Conservation (phyloP, 2,329 filamentous ascomycete genomes). For the Leptographium galeiforme region DNA sequence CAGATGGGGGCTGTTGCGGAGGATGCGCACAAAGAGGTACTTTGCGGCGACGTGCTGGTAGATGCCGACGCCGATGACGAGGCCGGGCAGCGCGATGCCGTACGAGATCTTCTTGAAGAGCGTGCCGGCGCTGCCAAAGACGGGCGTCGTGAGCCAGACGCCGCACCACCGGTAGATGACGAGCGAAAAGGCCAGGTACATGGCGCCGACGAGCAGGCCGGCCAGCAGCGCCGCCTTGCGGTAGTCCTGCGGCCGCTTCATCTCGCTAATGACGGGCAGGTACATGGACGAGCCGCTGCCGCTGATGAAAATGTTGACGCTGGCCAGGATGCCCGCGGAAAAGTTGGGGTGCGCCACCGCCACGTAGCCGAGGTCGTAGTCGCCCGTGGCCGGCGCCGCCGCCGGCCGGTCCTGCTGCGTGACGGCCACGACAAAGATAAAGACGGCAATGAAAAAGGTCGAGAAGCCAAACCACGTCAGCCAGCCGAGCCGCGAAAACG, state of each 20-base stretch:
- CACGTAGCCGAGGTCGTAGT: conserved; percentile 30
- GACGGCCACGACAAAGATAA: conserved; percentile 33
- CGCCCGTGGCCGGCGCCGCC: conserved; percentile 20
- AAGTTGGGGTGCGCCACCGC: conserved; percentile 39
- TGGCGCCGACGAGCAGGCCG: conserved; percentile 33
- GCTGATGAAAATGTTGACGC: conserved; percentile 42
- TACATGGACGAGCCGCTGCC: conserved; percentile 8
- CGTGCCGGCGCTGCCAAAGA: conserved; percentile 35
- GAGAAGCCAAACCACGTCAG: conserved; percentile 33
- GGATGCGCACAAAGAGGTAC: conserved; percentile 20
- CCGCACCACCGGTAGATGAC: conserved; percentile 47
- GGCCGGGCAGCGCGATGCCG: conserved; percentile 41
- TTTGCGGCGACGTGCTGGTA: conserved; percentile 17
- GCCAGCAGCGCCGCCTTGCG: conserved; percentile 38
- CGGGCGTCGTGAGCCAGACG: conserved; percentile 47
- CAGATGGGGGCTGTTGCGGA: conserved; percentile 17
- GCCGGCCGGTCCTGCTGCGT: conserved; percentile 23
- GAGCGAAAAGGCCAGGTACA: conserved; percentile 36
- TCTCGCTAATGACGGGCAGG: conserved; percentile 51
- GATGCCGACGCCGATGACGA: conserved; percentile 28
- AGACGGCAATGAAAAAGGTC: conserved; percentile 45
- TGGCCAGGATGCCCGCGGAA: conserved; percentile 43
- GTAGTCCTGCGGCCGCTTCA: conserved; percentile 45
- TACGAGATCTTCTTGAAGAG: conserved; percentile 49
- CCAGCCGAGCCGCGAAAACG: conserved; percentile 36